phyloP scores from a whole-genome alignment of 2,329 filamentous ascomycete species.

The Colletotrichum siamense region DNA sequence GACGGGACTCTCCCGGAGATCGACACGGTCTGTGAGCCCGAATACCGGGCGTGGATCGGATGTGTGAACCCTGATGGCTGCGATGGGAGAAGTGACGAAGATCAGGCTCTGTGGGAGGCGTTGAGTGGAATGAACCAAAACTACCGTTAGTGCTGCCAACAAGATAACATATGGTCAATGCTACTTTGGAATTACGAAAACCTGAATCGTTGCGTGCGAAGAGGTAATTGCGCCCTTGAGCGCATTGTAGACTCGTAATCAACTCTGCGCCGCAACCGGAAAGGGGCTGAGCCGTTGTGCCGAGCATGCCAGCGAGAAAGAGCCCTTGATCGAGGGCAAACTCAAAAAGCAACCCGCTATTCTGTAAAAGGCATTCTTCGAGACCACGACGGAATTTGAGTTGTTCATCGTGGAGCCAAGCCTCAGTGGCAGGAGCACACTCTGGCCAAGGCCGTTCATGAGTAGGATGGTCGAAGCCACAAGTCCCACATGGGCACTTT shows the following conservation, averaged over 20 bases:
- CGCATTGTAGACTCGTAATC: neutral
- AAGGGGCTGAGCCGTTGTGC: neutral
- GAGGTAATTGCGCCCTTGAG: neutral
- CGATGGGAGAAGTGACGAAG: neutral
- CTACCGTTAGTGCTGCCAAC: neutral
- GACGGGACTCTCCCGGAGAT: neutral
- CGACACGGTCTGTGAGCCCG: neutral
- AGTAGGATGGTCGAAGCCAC: neutral
- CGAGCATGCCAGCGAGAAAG: neutral
- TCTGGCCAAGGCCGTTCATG: neutral
- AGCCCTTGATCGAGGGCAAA: neutral
- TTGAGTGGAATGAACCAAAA: neutral
- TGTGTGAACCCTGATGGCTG: neutral
- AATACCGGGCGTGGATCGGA: neutral
- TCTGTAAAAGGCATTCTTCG: neutral
- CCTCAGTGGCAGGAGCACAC: neutral
- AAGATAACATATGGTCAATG: neutral
- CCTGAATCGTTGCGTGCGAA: neutral
- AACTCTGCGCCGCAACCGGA: neutral
- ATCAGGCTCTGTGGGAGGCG: neutral
- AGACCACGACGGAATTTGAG: neutral
- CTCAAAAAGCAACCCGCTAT: neutral
- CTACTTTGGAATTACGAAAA: neutral
- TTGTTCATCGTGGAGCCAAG: neutral
- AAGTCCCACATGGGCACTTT: neutral